Evolutionary conservation across 176 grass and related monocot genomes (phyloP), one percentile per base, ranked within the genome.

Genomic region (Otatea glauca): DNA sequence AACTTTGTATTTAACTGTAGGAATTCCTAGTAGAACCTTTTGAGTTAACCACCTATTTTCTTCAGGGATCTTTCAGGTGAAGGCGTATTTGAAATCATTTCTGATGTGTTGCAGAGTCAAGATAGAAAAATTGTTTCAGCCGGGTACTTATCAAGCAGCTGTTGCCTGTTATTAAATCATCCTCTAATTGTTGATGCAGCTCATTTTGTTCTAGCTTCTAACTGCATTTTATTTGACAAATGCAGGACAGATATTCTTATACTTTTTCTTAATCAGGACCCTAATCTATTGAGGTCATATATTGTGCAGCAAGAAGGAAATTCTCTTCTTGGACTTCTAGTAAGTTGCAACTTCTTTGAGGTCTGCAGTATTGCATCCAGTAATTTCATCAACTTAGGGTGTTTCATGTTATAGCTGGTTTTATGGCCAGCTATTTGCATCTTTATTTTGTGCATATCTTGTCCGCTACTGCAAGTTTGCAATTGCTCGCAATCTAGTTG

Each of bases 221-320:
- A 78, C 67, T 79, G 18, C 49, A 73, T 44, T 82, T 83, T 82
- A 55, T 86, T 77, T 87, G 80, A 47, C 18, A 76, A 84, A 87
- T 94, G 83, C 97, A 99, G 97, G 88, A 89, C 90, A 86, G 93
- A 99, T 85, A 96, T 99, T 51, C 89, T 99, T 72, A 94, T 99
- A 86, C 90, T 99, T 85, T 96, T 99, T 85, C 93, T 99, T 71
- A 99, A 94, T 84, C 97, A 99, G 76, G 97, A 99, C 48, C 90
- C 97, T 75, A 99, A 96, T 75, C 81, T 99, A 60, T 85, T 99
- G 23, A 92, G 97, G 75, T 94, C 92, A 82, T 99, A 94, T 89
- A 95, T 96, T 81, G 89, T 96, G 53, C 97, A 96, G 59, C 97
- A 99, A 91, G 97, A 94, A 74, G 97, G 97, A 74, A 89, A 92